These are phyloP conservation scores for Codiaeum variegatum DNA, from an alignment of 441 rosid species.

Conservation along the genomic window DNA sequence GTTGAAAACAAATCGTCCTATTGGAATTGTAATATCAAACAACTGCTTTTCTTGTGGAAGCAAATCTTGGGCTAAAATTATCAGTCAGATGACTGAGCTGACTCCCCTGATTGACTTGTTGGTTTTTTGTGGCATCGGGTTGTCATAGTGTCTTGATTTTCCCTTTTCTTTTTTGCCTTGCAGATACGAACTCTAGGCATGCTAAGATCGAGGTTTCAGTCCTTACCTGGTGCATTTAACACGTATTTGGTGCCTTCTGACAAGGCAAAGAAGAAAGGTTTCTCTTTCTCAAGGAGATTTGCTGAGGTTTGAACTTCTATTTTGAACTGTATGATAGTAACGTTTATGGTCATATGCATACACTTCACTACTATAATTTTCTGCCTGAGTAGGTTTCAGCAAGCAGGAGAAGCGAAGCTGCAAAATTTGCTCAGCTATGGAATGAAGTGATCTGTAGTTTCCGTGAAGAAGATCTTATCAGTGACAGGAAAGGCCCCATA, in stretches of 20 bases:
- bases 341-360: neutral
- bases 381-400: constrained; percentile 65
- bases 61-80: neutral
- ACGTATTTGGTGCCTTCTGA: constrained; percentile 86
- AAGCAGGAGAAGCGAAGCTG: constrained; percentile 95
- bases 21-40: neutral
- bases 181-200: constrained; percentile 95
- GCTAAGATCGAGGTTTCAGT: constrained; percentile 96
- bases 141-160: neutral
- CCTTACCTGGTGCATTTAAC: constrained; percentile 92
- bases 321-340: neutral
- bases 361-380: constrained; percentile 18
- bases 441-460: constrained; percentile 93
- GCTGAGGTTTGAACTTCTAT: constrained; percentile 52
- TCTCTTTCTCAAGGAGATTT: constrained; percentile 81
- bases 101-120: neutral
- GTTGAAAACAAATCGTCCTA: neutral
- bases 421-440: constrained; percentile 97
- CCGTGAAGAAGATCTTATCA: constrained; percentile 98
- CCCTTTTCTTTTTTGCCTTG: constrained; percentile 12
- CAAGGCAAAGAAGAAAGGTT: constrained; percentile 73
- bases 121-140: neutral
- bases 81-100: neutral
- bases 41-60: neutral
- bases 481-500: constrained; percentile 71